These are phyloP conservation scores for Fraxinus platypoda DNA, from an alignment of 305 asterid genomes.

Conservation along the genomic window DNA sequence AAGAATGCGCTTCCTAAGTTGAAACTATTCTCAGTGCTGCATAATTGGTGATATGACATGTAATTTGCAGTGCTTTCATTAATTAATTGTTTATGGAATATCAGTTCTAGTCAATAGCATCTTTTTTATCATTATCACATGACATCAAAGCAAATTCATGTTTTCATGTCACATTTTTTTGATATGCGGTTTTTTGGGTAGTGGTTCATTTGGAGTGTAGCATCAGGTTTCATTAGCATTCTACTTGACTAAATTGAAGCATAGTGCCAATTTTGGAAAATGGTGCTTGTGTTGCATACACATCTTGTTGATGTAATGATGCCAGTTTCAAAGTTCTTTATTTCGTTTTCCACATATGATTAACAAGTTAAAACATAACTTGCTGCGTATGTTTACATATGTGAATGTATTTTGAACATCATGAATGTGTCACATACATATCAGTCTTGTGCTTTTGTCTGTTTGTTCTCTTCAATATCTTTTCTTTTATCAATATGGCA, in stretches of 20 bases:
- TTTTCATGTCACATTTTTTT: neutral
- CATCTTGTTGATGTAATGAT: neutral
- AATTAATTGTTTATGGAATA: neutral
- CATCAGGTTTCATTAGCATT: neutral
- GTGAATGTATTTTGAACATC: neutral
- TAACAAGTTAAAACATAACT: neutral
- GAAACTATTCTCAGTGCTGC: neutral
- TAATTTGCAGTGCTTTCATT: neutral
- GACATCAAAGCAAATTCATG: neutral
- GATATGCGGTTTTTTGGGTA: neutral
- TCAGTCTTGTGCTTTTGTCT: neutral
- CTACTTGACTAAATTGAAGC: neutral
- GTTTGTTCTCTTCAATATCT: neutral
- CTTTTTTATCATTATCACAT: neutral
- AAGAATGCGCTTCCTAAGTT: neutral
- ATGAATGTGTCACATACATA: neutral
- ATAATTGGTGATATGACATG: neutral
- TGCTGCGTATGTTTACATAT: neutral
- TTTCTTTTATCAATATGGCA: neutral
- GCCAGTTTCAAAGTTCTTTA: neutral
- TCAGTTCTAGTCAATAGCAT: neutral
- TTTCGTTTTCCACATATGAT: neutral
- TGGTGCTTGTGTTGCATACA: neutral
- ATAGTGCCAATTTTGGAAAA: neutral
- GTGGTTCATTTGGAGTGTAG: neutral